Evolutionary conservation across 2,329 filamentous ascomycete genomes (phyloP), one percentile per base, ranked within the genome.

Genomic region (Fusarium sp.): DNA sequence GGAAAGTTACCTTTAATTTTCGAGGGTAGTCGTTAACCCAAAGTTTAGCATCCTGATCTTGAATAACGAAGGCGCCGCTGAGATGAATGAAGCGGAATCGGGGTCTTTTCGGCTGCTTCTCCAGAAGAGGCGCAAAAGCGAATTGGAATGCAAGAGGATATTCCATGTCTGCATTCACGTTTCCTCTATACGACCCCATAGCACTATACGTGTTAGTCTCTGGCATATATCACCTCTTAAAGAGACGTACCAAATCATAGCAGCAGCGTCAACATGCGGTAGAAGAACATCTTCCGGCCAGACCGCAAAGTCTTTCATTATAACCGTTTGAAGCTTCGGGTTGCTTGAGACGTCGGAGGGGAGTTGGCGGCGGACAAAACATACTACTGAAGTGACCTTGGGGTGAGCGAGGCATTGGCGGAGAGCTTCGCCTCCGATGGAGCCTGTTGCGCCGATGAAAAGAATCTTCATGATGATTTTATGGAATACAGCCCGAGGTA

Each of bases 381-480:
- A 76, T 18, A 80, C 63, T 7, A 80, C 74, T 2, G 45, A 70
- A 0, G 76, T 71, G 14, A 81, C 70, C 0, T 42, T 55, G 6
- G 77, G 77, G 50, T 78, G 76, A 3, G 69, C 62, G 30, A 81
- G 79, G 18, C 77, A 78, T 43, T 79, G 77, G 13, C 42, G 59
- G 13, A 81, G 70, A 10, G 69, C 77, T 50, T 74, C 76, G 48
- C 77, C 58, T 49, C 79, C 79, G 44, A 81, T 79, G 7, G 67
- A 73, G 3, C 79, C 79, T 14, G 71, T 78, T 1, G 77, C 79
- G 30, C 79, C 79, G 16, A 73, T 70, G 18, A 81, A 71, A 41
- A 81, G 77, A 52, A 81, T 61, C 52, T 81, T 81, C 79, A 81
- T 80, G 30, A 10, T 52, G 53, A 37, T 7, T 30, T 13, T 9